phyloP scores from a whole-genome alignment of 73 alveolate genomes.

The Diophrys sp. region DNA sequence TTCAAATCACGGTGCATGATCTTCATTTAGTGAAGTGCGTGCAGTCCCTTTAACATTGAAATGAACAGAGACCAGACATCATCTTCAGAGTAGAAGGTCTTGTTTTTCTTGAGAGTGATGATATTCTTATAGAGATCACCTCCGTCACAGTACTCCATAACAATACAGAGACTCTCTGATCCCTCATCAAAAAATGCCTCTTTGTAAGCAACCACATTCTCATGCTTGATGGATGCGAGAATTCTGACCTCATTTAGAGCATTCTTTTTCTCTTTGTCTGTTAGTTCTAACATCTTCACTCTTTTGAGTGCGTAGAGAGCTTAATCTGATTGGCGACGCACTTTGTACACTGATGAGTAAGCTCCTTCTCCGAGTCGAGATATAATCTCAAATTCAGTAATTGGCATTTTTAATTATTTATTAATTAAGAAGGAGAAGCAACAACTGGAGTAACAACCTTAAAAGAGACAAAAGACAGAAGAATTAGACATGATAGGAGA shows the following conservation, averaged over 20 bases:
- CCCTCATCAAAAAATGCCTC: slow-evolving; percentile 44
- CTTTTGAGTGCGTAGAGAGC: slow-evolving; percentile 51
- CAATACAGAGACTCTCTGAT: slow-evolving; percentile 31
- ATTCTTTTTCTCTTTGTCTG: slow-evolving; percentile 54
- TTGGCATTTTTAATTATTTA: no score
- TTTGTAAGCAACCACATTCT: slow-evolving; percentile 32
- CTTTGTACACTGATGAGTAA: slow-evolving; percentile 34
- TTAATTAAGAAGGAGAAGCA: no score
- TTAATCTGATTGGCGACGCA: slow-evolving; percentile 29
- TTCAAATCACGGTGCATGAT: slow-evolving; percentile 78
- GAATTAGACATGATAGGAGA: no score
- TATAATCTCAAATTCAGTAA: no score
- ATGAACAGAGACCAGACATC: slow-evolving; percentile 42
- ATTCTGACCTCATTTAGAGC: slow-evolving; percentile 64
- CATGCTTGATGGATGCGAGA: slow-evolving; percentile 49
- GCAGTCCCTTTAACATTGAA: slow-evolving; percentile 38
- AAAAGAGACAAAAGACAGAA: no score
- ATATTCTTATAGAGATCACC: slow-evolving; percentile 53
- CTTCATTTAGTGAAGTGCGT: slow-evolving; percentile 34
- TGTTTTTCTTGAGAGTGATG: slow-evolving; percentile 3
- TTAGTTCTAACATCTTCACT: slow-evolving; percentile 35
- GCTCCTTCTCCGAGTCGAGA: slow-evolving; percentile 61
- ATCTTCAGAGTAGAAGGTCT: slow-evolving; percentile 31
- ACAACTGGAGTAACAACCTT: no score
- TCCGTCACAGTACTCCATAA: slow-evolving; percentile 55